Percentiles rank a stretch among this genome's conserved stretches.
phyloP scores from a whole-genome alignment of 2,329 filamentous ascomycete genomes.

The Epichloe festucae region DNA sequence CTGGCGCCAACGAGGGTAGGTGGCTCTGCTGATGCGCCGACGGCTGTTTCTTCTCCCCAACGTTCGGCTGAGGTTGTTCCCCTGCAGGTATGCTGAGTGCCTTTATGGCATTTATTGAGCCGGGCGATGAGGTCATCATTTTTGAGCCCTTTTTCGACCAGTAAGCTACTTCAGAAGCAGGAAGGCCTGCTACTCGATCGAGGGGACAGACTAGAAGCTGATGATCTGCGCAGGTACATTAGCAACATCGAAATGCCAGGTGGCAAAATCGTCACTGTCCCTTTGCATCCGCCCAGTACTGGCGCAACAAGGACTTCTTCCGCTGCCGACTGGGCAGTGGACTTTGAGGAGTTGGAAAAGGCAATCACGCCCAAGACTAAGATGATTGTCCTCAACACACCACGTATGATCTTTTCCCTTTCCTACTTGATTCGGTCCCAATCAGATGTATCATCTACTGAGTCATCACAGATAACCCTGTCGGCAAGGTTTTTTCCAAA shows the following conservation, averaged over 20 bases:
- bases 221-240: conserved; percentile 41
- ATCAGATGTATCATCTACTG: not conserved
- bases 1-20: conserved; percentile 64
- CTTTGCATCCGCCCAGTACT: conserved; percentile 76
- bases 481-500: conserved; percentile 86
- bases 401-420: conserved; percentile 27
- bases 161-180: conserved; percentile 23
- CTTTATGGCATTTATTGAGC: conserved; percentile 95
- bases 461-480: conserved; percentile 61
- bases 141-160: conserved; percentile 99
- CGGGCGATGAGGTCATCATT: conserved; percentile 89
- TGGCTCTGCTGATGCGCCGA: not conserved
- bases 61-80: not conserved
- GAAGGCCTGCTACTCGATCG: not conserved
- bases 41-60: not conserved
- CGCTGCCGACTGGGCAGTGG: conserved; percentile 76
- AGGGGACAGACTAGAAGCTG: not conserved
- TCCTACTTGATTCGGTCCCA: not conserved
- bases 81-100: conserved; percentile 68
- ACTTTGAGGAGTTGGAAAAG: conserved; percentile 69
- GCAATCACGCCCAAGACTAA: conserved; percentile 79
- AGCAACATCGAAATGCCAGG: conserved; percentile 98
- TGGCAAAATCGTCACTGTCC: conserved; percentile 87
- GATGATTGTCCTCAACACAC: conserved; percentile 87
- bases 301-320: conserved; percentile 71